Base-by-base conservation (phyloP, 768 basidiomycete genomes). In the Suillus tomentosus region DNA sequence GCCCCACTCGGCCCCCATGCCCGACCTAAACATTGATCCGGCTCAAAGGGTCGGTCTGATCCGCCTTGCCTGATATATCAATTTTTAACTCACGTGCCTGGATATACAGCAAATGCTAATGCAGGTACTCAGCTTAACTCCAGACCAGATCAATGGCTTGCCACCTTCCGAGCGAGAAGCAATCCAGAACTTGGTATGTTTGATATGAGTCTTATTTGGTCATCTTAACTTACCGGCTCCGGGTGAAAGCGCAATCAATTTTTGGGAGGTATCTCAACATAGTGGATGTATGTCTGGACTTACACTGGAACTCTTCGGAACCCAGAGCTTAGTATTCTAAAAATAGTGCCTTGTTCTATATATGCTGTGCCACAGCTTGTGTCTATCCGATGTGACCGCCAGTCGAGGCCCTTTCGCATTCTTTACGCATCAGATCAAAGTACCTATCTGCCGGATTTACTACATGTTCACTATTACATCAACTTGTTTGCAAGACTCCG, bases 121-220 rank as follows among this genome's bases (percentile, higher is more conserved):
- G 76, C 94, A 95, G 78, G 95, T 98, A 0, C 78, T 98, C 39
- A 85, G 82, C 65, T 75, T 98, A 72, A 89, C 90, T 1, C 87
- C 82, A 54, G 94, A 92, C 53, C 94, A 96, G 74, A 91, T 98
- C 66, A 88, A 87, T 55, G 85, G 85, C 9, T 78, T 97, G 57
- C 91, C 94, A 36, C 89, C 91, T 5, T 81, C 83, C 2, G 94
- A 96, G 69, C 83, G 90, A 40, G 83, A 85, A 0, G 89, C 93
- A 13, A 93, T 98, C 36, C 82, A 91, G 75, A 87, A 90, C 73
- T 73, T 96, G 74, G 94, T 95, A 63, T 80, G 68, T 79, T 67
- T 62, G 82, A 68, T 62, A 76, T 78, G 11, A 73, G 71, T n/a
- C 17, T 0, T 17, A 15, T 47, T 48, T 31, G 53, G 66, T 31